Evolutionary conservation across 225 moss, liverwort and hornwort genomes (phyloP), one percentile per base, ranked within the genome.

Genomic region (Bryoerythrophyllum caledonicum): DNA sequence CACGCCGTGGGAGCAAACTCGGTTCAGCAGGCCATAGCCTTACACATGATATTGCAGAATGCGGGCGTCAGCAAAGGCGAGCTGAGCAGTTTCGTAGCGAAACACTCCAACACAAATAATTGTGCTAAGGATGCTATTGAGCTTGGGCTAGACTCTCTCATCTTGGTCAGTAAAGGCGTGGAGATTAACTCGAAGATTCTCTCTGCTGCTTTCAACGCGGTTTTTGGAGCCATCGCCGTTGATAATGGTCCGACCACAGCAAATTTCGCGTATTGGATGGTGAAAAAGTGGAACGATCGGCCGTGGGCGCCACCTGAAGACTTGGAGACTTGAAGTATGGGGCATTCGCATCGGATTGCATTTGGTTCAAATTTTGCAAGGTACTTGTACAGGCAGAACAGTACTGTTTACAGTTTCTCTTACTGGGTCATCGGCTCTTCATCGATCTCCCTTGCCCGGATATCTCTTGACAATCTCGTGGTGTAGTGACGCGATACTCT

Each of bases 11-110:
- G 86, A 81, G 28, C n/a, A n/a, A 81, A 76, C 62, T 61, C 70
- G 8, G 79, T 87, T 4, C 73, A 79, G 79, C 84, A 82, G 57
- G 87, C 87, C 66, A 60, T 79, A 73, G 87, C 84, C 56, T 76
- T 79, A 9, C 76, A 79, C 65, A 5, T 76, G 40, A 59, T 87
- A 21, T 5, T 76, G 27, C 69, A 73, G 74, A 57, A 82, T 59
- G 66, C 81, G 14, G 34, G 74, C 30, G 66, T 71, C 32, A 55
- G 62, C 14, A 82, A 79, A 62, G 19, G 63, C 41, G 67, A 54
- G 0, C 79, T 87, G 56, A 67, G 81, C 61, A 8, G 0, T 15
- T 80, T 28, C 56, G 26, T 87, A 24, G 40, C 4, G 34, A 62
- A 53, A 24, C 53, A 79, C 37, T 62, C 79, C 0, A 84, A 65